Percentiles rank a stretch among this genome's conserved stretches.
phyloP scores from a whole-genome alignment of 805 yeast genomes.

The Sugiyamaella floridensis region DNA sequence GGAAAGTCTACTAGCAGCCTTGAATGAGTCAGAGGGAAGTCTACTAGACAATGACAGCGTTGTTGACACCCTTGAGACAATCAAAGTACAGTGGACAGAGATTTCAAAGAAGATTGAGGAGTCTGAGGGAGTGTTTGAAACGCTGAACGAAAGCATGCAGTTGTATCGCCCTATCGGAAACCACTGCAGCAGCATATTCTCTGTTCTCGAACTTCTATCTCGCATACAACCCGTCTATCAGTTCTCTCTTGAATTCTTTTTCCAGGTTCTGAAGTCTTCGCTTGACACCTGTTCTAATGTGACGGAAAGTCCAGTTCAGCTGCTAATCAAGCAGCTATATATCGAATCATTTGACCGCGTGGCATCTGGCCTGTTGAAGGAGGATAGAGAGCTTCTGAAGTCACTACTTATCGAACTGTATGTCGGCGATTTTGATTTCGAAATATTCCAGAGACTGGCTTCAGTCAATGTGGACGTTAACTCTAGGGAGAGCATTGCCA shows the following conservation, averaged over 20 bases:
- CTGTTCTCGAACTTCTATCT: slow-evolving; percentile 39
- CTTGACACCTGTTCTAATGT: slow-evolving; percentile 24
- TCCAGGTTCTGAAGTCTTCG: slow-evolving; percentile 28
- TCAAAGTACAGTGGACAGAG: slow-evolving; percentile 56
- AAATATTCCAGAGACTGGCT: neutral
- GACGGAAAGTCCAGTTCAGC: slow-evolving; percentile 22
- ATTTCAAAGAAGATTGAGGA: slow-evolving; percentile 49
- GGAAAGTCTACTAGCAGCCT: slow-evolving; percentile 45
- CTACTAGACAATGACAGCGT: slow-evolving; percentile 63
- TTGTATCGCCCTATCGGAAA: slow-evolving; percentile 49
- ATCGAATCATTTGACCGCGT: slow-evolving; percentile 40
- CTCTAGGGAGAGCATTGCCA: neutral
- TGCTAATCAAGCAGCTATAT: slow-evolving; percentile 37
- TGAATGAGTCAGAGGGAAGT: slow-evolving; percentile 52
- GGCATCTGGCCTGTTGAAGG: slow-evolving; percentile 41
- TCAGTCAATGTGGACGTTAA: neutral
- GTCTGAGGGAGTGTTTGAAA: slow-evolving; percentile 47
- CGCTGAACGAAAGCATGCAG: slow-evolving; percentile 44
- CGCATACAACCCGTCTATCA: slow-evolving; percentile 49
- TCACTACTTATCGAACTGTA: slow-evolving; percentile 38
- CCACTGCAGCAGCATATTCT: slow-evolving; percentile 46
- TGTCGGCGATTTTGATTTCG: neutral
- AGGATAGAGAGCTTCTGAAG: slow-evolving; percentile 36
- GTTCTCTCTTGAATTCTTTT: slow-evolving; percentile 45
- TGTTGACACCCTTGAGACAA: slow-evolving; percentile 49